Evolutionary conservation across 345 rosid genomes (phyloP), one percentile per base, ranked within the genome.

Genomic region (Tarenaya hassleriana): DNA sequence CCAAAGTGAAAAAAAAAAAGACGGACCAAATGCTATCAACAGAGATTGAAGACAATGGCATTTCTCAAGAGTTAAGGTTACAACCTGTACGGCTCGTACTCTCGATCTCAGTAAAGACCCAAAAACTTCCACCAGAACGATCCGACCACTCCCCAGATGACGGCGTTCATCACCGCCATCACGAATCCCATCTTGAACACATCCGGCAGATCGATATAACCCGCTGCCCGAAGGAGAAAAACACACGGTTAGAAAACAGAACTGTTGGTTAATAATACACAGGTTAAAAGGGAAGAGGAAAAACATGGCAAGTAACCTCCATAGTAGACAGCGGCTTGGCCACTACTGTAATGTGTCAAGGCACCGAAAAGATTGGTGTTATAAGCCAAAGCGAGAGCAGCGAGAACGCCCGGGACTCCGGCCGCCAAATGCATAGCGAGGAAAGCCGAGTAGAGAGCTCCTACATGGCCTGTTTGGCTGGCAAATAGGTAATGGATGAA

Each of bases 341-440:
- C 98, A 52, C 98, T 73, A 68, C 94, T 88, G 56, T 85, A 88
- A 72, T 92, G 98, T 10, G 98, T 84, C 62, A 81, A 40, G 8
- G 98, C 82, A 58, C 88, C 97, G 40, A 87, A 88, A 20, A 92
- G 88, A 76, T 79, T 88, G 33, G 88, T 88, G 56, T 85, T 88
- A 57, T 71, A 88, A 49, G 97, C 91, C 52, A 92, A 79, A 51
- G 88, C 94, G 39, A 92, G 62, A 1, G 94, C 94, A 19, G 98
- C 86, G 47, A 88, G 43, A 14, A 74, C 58, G 35, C 79, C 83
- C 0, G 95, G 97, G 14, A 92, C 97, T 14, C 90, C 90, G 3
- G 97, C 94, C 10, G 83, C 97, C 21, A 85, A 34, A 40, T 88
- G 90, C 98, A 92, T 92, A 7, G 89, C 98, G 24, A 88, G 94